These are phyloP conservation scores for Phialocephala sp. DNA, from an alignment of 2,329 filamentous ascomycete genomes.

Conservation along the genomic window DNA sequence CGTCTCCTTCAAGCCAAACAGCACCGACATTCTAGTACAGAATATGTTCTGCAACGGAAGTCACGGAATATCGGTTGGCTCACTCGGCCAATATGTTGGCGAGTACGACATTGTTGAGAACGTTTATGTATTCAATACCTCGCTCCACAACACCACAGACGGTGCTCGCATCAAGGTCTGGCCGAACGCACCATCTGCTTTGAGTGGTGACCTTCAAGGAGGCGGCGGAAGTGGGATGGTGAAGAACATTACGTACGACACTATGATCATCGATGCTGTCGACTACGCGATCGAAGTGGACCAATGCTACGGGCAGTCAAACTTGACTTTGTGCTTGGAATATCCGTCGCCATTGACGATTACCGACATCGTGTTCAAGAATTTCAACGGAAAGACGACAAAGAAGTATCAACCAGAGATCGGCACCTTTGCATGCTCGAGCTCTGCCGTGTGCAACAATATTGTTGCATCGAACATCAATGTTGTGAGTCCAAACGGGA, in stretches of 20 bases:
- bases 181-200: slow-evolving; percentile 56
- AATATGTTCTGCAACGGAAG: slow-evolving; percentile 71
- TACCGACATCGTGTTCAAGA: slow-evolving; percentile 59
- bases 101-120: slow-evolving; percentile 72
- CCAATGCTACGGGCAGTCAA: slow-evolving; percentile 70
- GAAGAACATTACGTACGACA: slow-evolving; percentile 70
- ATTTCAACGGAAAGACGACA: slow-evolving; percentile 60
- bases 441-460: slow-evolving; percentile 52
- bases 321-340: slow-evolving; percentile 64
- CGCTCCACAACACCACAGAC: slow-evolving; percentile 62
- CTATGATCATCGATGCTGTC: slow-evolving; percentile 64
- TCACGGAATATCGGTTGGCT: slow-evolving; percentile 76
- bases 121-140: slow-evolving; percentile 66
- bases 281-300: slow-evolving; percentile 69
- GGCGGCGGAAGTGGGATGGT: slow-evolving; percentile 68
- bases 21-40: slow-evolving; percentile 70
- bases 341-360: slow-evolving; percentile 62
- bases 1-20: slow-evolving; percentile 77
- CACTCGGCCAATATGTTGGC: slow-evolving; percentile 66
- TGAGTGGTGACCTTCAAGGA: slow-evolving; percentile 66
- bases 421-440: slow-evolving; percentile 55
- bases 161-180: slow-evolving; percentile 78
- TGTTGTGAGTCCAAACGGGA: slow-evolving; percentile 54
- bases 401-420: slow-evolving; percentile 50
- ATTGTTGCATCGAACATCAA: slow-evolving; percentile 55